These are phyloP conservation scores for Jimgerdemannia lactiflua DNA, from an alignment of 192 early-diverging fungal species.

Conservation along the genomic window DNA sequence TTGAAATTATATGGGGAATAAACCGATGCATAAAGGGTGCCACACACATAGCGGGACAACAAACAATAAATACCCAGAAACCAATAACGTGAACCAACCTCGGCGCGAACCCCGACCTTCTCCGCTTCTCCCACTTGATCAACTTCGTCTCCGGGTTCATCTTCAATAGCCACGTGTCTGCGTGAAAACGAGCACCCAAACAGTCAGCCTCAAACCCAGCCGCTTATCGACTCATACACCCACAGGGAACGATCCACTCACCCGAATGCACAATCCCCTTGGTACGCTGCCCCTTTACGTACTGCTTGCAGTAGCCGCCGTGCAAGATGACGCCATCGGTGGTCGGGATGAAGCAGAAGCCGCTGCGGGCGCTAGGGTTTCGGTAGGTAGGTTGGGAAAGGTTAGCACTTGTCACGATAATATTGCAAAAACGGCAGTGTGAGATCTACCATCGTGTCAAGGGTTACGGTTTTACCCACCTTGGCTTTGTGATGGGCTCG, in stretches of 20 bases:
- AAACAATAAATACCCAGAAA: too few relatives aligned
- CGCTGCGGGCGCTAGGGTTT: constrained; percentile 42
- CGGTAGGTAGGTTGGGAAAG: not conserved
- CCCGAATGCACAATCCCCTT: constrained; percentile 52
- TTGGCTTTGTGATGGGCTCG: constrained; percentile 25
- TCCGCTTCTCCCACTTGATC: constrained; percentile 61
- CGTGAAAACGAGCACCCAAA: too few relatives aligned
- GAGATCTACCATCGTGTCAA: not conserved
- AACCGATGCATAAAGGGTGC: too few relatives aligned
- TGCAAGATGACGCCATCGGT: constrained; percentile 57
- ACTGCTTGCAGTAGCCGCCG: constrained; percentile 68
- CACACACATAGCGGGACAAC: too few relatives aligned
- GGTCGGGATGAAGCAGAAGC: constrained; percentile 55
- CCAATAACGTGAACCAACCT: constrained; percentile 12
- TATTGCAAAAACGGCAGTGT: not conserved
- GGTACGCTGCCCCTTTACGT: constrained; percentile 59
- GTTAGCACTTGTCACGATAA: too few relatives aligned
- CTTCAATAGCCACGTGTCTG: constrained; percentile 49
- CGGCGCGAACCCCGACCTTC: constrained; percentile 47
- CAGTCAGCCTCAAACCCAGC: not conserved
- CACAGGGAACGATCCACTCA: not conserved
- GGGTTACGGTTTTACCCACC: constrained; percentile 6
- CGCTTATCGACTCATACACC: not conserved
- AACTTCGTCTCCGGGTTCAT: constrained; percentile 54
- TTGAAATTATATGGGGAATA: too few relatives aligned